phyloP scores from a whole-genome alignment of 2,329 filamentous ascomycete species.

The Ophiocordyceps polyrhachis-furcata region DNA sequence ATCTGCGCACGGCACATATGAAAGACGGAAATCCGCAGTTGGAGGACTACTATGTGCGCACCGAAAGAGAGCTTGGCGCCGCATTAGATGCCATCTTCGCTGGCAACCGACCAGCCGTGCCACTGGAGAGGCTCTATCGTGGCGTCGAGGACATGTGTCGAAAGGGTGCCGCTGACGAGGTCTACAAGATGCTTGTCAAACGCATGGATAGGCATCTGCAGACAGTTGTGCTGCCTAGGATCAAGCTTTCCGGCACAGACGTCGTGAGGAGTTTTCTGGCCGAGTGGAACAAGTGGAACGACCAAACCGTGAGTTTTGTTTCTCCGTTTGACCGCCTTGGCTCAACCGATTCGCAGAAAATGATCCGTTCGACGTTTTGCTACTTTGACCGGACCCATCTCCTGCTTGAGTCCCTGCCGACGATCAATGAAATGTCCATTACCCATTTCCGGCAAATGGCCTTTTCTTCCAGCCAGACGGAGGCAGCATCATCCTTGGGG shows the following conservation, averaged over 20 bases:
- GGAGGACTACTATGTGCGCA: constrained; percentile 59
- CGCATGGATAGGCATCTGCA: constrained; percentile 52
- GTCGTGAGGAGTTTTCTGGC: constrained; percentile 36
- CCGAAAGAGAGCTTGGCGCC: constrained; percentile 53
- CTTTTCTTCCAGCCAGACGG: constrained; percentile 17
- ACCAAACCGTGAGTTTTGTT: constrained; percentile 43
- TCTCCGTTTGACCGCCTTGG: too few species aligned
- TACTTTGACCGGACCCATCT: constrained; percentile 86
- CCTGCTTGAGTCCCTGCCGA: constrained; percentile 47
- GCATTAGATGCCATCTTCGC: constrained; percentile 59
- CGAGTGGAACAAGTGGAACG: constrained; percentile 62
- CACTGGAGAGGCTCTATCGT: constrained; percentile 78
- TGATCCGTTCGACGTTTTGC: constrained; percentile 77
- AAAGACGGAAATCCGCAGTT: constrained; percentile 40
- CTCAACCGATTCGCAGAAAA: constrained; percentile 27
- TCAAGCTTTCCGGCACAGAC: constrained; percentile 40
- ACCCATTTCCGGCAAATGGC: constrained; percentile 49
- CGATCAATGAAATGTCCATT: constrained; percentile 68
- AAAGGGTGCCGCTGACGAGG: constrained; percentile 47
- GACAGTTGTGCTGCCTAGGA: constrained; percentile 33
- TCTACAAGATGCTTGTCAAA: constrained; percentile 47
- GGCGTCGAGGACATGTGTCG: constrained; percentile 85
- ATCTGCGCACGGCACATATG: constrained; percentile 41
- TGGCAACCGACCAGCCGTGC: constrained; percentile 41
- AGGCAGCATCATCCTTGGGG: constrained; percentile 6